phyloP scores from a whole-genome alignment of 1,284 basidiomycete species.

The Puccinia polysora region DNA sequence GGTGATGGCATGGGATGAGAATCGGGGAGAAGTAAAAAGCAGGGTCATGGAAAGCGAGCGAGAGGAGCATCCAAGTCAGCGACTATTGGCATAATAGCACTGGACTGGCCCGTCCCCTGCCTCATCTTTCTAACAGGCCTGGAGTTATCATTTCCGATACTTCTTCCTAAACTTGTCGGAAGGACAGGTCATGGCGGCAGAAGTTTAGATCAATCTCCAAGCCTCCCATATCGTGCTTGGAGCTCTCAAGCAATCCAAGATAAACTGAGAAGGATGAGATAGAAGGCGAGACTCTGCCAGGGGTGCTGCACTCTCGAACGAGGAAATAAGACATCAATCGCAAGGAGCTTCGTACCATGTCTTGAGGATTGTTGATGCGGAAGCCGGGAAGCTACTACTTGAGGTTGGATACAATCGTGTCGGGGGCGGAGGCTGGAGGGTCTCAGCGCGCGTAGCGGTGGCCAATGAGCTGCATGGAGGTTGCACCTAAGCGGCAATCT shows the following conservation, averaged over 20 bases:
- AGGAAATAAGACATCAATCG: neutral
- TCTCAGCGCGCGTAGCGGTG: neutral
- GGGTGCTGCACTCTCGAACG: neutral
- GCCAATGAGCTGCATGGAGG: neutral
- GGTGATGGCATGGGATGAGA: conserved; percentile 49
- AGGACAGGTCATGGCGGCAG: neutral
- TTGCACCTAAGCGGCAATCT: neutral
- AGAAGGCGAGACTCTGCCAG: neutral
- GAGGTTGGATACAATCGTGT: neutral
- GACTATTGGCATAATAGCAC: conserved; percentile 9
- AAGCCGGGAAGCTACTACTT: conserved; percentile 13
- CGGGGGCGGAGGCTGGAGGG: neutral
- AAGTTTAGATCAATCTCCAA: conserved; percentile 6
- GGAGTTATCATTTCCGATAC: neutral
- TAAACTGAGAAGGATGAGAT: neutral
- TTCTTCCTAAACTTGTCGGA: neutral
- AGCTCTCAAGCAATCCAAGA: conserved; percentile 14
- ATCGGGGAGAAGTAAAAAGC: conserved; percentile 30
- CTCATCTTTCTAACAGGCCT: conserved; percentile 17
- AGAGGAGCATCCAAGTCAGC: conserved; percentile 26
- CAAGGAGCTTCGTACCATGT: conserved; percentile 3
- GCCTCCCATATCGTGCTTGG: conserved; percentile 7
- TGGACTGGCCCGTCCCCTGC: conserved; percentile 16
- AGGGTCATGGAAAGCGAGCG: conserved; percentile 39
- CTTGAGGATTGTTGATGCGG: conserved; percentile 1